Conservation (phyloP, 805 yeast species). For the Metschnikowia chrysomelidarum region DNA sequence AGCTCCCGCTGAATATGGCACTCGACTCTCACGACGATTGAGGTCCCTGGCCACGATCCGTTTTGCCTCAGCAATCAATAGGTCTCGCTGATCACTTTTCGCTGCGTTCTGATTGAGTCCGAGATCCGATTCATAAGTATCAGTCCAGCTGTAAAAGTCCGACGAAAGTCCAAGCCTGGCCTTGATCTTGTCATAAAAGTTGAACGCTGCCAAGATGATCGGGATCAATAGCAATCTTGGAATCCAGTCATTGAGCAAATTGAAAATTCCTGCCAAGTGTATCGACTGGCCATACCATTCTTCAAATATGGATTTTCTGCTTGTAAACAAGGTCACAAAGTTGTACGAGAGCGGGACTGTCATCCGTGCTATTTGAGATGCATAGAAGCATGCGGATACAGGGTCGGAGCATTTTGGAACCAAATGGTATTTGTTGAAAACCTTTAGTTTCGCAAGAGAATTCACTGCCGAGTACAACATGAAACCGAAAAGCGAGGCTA, state of each 20-base stretch:
- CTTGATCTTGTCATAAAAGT: conserved; percentile 64
- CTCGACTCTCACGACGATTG: conserved; percentile 21
- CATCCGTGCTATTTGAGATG: conserved; percentile 76
- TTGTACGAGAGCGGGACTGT: conserved; percentile 82
- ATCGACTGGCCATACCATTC: conserved; percentile 73
- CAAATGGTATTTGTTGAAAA: conserved; percentile 75
- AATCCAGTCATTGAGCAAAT: conserved; percentile 66
- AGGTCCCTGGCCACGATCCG: conserved; percentile 37
- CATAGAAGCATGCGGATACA: conserved; percentile 71
- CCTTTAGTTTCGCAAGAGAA: conserved; percentile 62
- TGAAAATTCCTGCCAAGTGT: conserved; percentile 71
- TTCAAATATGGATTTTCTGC: conserved; percentile 57
- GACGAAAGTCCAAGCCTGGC: conserved; percentile 34
- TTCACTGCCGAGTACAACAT: conserved; percentile 69
- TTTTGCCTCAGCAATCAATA: conserved; percentile 42
- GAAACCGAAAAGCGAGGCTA: conserved; percentile 49
- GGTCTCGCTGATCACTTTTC: conserved; percentile 29
- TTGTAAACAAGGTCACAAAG: conserved; percentile 63
- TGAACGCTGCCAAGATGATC: conserved; percentile 57
- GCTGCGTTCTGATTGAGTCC: conserved; percentile 17
- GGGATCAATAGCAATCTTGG: conserved; percentile 78
- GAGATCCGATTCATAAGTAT: conserved; percentile 30
- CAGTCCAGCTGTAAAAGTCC: conserved; percentile 41
- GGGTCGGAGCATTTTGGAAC: conserved; percentile 72
- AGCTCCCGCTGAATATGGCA: no score